Conservation (phyloP, 2,329 filamentous ascomycete species). For the Raffaelea deltoideospora region DNA sequence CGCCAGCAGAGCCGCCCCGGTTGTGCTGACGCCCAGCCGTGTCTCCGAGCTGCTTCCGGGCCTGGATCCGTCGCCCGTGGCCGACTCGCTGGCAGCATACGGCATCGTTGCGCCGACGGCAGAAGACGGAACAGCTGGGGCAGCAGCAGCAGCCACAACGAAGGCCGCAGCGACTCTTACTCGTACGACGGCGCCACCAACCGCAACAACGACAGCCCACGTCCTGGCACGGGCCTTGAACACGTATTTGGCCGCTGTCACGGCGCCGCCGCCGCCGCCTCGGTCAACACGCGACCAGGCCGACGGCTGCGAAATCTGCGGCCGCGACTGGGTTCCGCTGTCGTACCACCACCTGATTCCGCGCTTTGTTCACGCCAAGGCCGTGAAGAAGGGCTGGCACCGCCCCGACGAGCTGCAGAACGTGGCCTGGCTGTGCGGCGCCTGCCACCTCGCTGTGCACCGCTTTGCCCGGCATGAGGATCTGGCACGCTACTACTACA, state of each 20-base stretch:
- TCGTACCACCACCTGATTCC: slow-evolving; percentile 82
- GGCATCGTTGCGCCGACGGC: slow-evolving; percentile 41
- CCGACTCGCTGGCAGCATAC: slow-evolving; percentile 56
- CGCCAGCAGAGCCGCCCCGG: neutral
- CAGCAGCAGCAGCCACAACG: too few species aligned
- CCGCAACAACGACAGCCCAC: slow-evolving; percentile 23
- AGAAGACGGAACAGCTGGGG: too few species aligned
- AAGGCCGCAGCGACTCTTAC: too few species aligned
- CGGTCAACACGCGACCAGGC: slow-evolving; percentile 34
- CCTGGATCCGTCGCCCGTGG: slow-evolving; percentile 40
- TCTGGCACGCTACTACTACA: slow-evolving; percentile 57
- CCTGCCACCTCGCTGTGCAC: slow-evolving; percentile 75
- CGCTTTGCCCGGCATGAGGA: slow-evolving; percentile 61
- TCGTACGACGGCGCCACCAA: too few species aligned
- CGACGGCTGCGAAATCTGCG: slow-evolving; percentile 60
- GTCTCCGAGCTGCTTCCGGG: slow-evolving; percentile 32
- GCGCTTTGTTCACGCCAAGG: slow-evolving; percentile 60
- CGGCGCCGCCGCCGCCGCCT: slow-evolving; percentile 49
- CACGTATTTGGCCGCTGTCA: slow-evolving; percentile 42
- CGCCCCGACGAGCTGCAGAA: slow-evolving; percentile 57
- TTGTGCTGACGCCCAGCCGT: slow-evolving; percentile 35
- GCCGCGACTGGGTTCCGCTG: slow-evolving; percentile 56
- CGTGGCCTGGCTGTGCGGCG: slow-evolving; percentile 74
- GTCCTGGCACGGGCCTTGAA: slow-evolving; percentile 51
- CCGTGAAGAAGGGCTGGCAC: slow-evolving; percentile 66